phyloP scores from a whole-genome alignment of 2,329 filamentous ascomycete genomes.

The Neonectria faginata region DNA sequence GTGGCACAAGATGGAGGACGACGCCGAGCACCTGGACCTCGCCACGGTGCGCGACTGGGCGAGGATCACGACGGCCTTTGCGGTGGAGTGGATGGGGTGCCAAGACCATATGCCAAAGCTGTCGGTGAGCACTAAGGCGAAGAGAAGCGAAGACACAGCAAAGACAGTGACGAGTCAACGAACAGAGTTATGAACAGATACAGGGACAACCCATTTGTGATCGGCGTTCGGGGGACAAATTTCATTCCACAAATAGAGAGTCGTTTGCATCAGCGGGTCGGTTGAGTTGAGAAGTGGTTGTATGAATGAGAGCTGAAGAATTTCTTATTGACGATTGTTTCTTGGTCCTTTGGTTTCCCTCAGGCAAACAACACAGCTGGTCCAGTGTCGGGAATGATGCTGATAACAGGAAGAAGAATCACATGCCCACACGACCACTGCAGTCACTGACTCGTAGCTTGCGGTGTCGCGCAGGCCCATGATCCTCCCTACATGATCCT shows the following conservation, averaged over 20 bases:
- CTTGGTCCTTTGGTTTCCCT: neutral
- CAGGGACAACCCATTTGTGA: constrained; percentile 11
- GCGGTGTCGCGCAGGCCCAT: neutral
- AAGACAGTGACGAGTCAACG: constrained; percentile 44
- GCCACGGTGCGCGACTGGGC: constrained; percentile 89
- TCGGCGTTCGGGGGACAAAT: constrained; percentile 39
- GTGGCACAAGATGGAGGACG: constrained; percentile 89
- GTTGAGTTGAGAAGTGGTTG: constrained; percentile 15
- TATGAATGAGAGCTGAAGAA: neutral
- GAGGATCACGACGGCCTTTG: constrained; percentile 84
- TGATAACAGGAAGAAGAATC: neutral
- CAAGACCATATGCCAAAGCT: constrained; percentile 52
- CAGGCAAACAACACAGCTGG: neutral
- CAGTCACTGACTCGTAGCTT: neutral
- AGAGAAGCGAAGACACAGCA: constrained; percentile 42
- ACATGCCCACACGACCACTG: neutral
- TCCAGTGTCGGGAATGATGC: neutral
- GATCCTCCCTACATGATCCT: constrained; percentile 8
- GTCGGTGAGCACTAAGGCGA: constrained; percentile 36
- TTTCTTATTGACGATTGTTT: neutral
- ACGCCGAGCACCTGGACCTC: constrained; percentile 85
- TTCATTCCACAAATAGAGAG: constrained; percentile 31
- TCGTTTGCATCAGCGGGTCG: constrained; percentile 21
- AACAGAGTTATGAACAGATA: constrained; percentile 49
- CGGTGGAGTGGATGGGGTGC: constrained; percentile 92